Conservation (phyloP, 805 yeast species). For the Spathaspora gorwiae region DNA sequence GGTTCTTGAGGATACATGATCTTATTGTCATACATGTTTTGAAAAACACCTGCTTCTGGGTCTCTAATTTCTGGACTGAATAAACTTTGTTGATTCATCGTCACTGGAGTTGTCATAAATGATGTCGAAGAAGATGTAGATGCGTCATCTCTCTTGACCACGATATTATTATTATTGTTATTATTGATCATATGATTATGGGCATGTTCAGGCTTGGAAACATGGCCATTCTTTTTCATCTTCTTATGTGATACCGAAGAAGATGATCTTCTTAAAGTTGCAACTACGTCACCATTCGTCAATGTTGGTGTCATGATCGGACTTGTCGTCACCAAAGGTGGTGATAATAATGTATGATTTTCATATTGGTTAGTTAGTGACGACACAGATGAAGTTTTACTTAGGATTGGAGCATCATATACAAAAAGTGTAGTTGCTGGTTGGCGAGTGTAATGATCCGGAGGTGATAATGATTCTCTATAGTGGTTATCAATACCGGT, state of each 20-base stretch:
- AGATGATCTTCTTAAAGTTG: slow-evolving; percentile 7
- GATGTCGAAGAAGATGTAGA: background rate
- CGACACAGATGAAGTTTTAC: slow-evolving; percentile 3
- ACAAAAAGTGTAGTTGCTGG: slow-evolving; percentile 5
- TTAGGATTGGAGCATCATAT: slow-evolving; percentile 1
- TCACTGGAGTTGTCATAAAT: background rate
- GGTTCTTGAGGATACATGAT: background rate
- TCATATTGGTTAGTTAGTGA: slow-evolving; percentile 28
- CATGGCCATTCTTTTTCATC: slow-evolving; percentile 14
- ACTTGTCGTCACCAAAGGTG: background rate
- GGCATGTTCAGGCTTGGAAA: slow-evolving; percentile 14
- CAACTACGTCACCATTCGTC: background rate
- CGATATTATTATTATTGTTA: background rate
- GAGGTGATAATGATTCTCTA: slow-evolving; percentile 7
- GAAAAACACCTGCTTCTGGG: background rate
- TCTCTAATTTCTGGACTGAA: background rate
- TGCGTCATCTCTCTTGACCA: background rate
- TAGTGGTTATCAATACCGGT: slow-evolving; percentile 6
- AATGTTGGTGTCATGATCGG: background rate
- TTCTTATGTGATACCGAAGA: slow-evolving; percentile 9
- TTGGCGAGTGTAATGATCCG: slow-evolving; percentile 4
- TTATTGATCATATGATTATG: background rate
- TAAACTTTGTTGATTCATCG: background rate
- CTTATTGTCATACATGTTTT: background rate
- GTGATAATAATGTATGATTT: slow-evolving; percentile 17